Base-by-base conservation (phyloP, 768 basidiomycete genomes). In the Tubosaeta sp. region DNA sequence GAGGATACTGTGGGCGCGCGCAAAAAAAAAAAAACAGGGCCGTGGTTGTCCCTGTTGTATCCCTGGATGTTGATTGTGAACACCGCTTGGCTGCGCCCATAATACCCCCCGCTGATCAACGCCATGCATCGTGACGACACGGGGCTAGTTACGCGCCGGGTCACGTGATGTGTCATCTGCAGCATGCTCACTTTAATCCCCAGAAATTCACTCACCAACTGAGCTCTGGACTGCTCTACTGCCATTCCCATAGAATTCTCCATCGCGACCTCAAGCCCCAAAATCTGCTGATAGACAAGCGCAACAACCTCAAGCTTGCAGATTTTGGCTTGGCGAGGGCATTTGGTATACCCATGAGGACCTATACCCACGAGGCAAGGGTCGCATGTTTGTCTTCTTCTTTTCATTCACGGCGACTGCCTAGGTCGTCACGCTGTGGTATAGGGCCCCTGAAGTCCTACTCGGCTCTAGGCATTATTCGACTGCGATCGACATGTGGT, bases 401-500 rank as follows among this genome's bases (percentile, higher is more conserved):
- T 25, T 41, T 19, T 69, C 44, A 52, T 54, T 50, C 27, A 47
- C 50, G 41, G 27, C 46, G 35, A 39, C 34, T 44, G 24, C 11
- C 4, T 65, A 99, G 96, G 96, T 99, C 43, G 96, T 99, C 19
- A 99, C 96, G 10, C 79, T 99, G 34, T 99, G 96, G 96, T 99
- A 99, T 67, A 91, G 96, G 44, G 92, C 95, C 5, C 96, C 96
- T 3, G 96, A 99, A 69, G 95, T 99, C 44, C 76, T 99, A 18
- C 84, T 99, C 2, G 95, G 95, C 27, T 88, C 91, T 5, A 84
- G 94, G 38, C 94, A 98, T 68, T 99, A 99, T 72, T 87, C 92
- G 14, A 99, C 96, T 2, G 91, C 93, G 3, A 90, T 99, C 62
- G 96, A 99, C 72, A 96, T 98, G 92, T 99, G 96, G 96, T 94